Percentiles rank a stretch among this genome's conserved stretches.
Evolutionary conservation across 495 filamentous ascomycete genomes (phyloP).

Genomic region (Daldinia loculata): DNA sequence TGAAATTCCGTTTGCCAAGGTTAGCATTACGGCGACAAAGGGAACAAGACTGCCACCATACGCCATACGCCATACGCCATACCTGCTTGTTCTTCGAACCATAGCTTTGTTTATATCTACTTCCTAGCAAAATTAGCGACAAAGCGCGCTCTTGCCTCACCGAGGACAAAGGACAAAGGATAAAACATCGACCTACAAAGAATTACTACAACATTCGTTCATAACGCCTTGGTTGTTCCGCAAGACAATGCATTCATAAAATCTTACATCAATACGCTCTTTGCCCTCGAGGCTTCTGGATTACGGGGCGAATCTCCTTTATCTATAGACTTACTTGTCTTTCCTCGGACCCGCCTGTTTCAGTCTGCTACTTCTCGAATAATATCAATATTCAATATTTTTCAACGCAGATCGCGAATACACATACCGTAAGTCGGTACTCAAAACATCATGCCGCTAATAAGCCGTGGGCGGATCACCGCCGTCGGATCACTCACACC

Average conservation of each 20-base stretch:
- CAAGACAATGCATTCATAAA: conserved; percentile 45
- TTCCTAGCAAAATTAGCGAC: neutral
- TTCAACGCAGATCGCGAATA: conserved; percentile 1
- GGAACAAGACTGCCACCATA: conserved; percentile 5
- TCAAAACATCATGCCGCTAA: conserved; percentile 39
- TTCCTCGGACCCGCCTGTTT: conserved; percentile 22
- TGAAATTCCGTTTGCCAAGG: conserved; percentile 19
- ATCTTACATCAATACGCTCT: conserved; percentile 31
- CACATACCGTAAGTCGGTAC: conserved; percentile 1
- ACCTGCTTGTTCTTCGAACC: neutral
- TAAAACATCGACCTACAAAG: conserved; percentile 26
- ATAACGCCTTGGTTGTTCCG: conserved; percentile 29
- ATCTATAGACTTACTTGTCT: conserved; percentile 38
- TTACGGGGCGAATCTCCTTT: conserved; percentile 25
- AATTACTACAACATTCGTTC: neutral
- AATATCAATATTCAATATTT: conserved; percentile 15
- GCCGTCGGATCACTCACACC: conserved; percentile 39
- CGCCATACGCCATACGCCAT: neutral
- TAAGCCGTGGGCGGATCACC: conserved; percentile 45
- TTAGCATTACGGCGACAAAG: conserved; percentile 24
- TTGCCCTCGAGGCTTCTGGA: conserved; percentile 39
- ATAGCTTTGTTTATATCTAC: conserved; percentile 27
- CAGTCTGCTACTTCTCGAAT: conserved; percentile 1
- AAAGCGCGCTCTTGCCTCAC: conserved; percentile 8
- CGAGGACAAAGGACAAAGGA: conserved; percentile 25